phyloP scores from a whole-genome alignment of 2,329 filamentous ascomycete genomes.

The Cyclaneusma minus region DNA sequence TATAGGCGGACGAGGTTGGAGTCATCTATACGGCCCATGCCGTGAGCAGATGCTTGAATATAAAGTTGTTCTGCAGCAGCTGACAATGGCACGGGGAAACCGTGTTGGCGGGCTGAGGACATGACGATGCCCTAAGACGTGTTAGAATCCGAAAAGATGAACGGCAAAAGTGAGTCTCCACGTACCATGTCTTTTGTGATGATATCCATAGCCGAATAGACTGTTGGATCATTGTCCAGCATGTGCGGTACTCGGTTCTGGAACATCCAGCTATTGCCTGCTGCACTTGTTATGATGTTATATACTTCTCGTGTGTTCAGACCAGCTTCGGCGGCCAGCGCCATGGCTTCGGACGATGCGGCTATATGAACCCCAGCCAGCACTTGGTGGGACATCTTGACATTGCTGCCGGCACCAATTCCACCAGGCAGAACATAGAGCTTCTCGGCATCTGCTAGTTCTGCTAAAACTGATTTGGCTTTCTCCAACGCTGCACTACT shows the following conservation, averaged over 20 bases:
- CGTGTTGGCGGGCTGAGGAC: slow-evolving; percentile 14
- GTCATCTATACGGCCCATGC: slow-evolving; percentile 11
- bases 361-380: slow-evolving; percentile 48
- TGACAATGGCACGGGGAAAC: slow-evolving; percentile 22
- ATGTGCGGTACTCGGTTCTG: slow-evolving; percentile 37
- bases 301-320: slow-evolving; percentile 27
- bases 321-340: slow-evolving; percentile 38
- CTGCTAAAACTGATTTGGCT: slow-evolving; percentile 41
- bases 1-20: slow-evolving; percentile 10
- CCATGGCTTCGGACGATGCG: slow-evolving; percentile 42
- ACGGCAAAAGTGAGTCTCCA: slow-evolving; percentile 1
- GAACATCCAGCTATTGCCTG: slow-evolving; percentile 34
- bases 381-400: slow-evolving; percentile 51
- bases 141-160: not conserved
- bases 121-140: slow-evolving; percentile 16
- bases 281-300: slow-evolving; percentile 15
- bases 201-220: slow-evolving; percentile 20
- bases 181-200: slow-evolving; percentile 22
- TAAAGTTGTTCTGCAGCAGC: slow-evolving; percentile 20
- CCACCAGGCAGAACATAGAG: slow-evolving; percentile 46
- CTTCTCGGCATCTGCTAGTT: slow-evolving; percentile 43
- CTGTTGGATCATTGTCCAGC: slow-evolving; percentile 30
- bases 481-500: slow-evolving; percentile 38
- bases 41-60: slow-evolving; percentile 7
- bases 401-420: slow-evolving; percentile 41